Base-by-base conservation (phyloP, 257 asterid species). In the Galeopsis tetrahit region DNA sequence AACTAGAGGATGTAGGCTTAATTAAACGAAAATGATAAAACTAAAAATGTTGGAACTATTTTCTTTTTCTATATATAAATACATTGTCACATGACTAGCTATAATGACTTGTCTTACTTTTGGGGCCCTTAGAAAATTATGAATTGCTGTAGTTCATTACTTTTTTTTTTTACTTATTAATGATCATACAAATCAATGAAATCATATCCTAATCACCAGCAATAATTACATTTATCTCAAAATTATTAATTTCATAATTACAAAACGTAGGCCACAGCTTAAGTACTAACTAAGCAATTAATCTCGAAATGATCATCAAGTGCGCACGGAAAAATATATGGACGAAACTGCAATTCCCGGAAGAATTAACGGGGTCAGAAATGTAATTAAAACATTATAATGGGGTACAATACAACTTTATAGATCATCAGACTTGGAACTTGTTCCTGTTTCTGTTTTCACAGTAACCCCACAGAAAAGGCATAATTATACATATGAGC, bases 401-500 rank as follows among this genome's bases (percentile, higher is more conserved):
- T 0, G 39, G 59, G 68, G 68, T 31, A 6, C 7, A 60, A 39
- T 31, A 6, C 7, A 60, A 39, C 42, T 58, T 44, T 11, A 35
- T 21, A 58, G 32, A 64, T 64, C 2, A 39, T 28, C 49, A 55
- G 10, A 43, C 15, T 74, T 74, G 56, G 32, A 44, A 66, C 44
- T 74, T 17, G 78, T 60, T 33, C 72, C 44, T 55, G 5, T 73
- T 53, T 17, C 2, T 28, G 34, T 42, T n/a, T 42, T 60, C 52
- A 32, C 32, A 3, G 46, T 66, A 14, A 32, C 28, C 55, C 66
- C 71, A 51, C 13, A 49, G 38, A 70, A 70, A 76, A 43, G 71
- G 77, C 73, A 46, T 56, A 71, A 71, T 71, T 35, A 65, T 58
- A 71, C 7, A 65, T 53, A 78, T 77, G 78, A 72, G 78, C 72